Evolutionary conservation across 2,329 filamentous ascomycete genomes (phyloP), one percentile per base, ranked within the genome.

Genomic region (Colletotrichum somersetense): DNA sequence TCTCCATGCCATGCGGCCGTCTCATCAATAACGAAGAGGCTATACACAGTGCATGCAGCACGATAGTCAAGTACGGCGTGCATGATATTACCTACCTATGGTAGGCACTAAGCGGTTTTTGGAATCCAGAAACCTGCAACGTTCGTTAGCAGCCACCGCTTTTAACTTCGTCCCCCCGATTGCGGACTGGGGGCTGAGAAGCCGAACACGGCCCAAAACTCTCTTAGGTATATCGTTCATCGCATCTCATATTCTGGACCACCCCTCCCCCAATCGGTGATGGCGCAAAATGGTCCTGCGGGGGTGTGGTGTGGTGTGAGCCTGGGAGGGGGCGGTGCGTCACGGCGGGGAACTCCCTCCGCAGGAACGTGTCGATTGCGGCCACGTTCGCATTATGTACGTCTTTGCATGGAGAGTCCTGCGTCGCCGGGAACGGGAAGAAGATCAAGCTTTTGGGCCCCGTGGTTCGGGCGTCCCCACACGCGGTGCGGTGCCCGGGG

Each of bases 401-500:
- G 57, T 20, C 23, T 48, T 40, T 53, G 53, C 58, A 63, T 35
- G 52, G 52, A 58, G 40, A 18, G 68, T 57, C 44, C 65, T 30
- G 40, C 8, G 5, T 40, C 35, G 3, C 35, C 46, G 53, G 46
- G 14, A 18, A 16, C 18, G 2, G 62, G n/a, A 11, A 26, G 46
- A 35, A n/a, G 46, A 35, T 42, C 69, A 63, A 44, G 58, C 11
- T 55, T 55, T 55, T 56, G 46, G 53, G 50, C 46, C 53, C 53
- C 38, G 35, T 23, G 57, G 63, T 68, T 68, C 69, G 59, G 69
- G 38, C 1, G 46, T 4, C 44, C 46, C n/a, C 20, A 33, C 20
- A 30, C n/a, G 46, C 48, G 57, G 48, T 33, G 40, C 14, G 50
- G 48, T 33, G 40, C 10, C 50, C 40, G n/a, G n/a, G 42, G 23